phyloP scores from a whole-genome alignment of 176 grass and related monocot species.

The Neostapfia colusana region DNA sequence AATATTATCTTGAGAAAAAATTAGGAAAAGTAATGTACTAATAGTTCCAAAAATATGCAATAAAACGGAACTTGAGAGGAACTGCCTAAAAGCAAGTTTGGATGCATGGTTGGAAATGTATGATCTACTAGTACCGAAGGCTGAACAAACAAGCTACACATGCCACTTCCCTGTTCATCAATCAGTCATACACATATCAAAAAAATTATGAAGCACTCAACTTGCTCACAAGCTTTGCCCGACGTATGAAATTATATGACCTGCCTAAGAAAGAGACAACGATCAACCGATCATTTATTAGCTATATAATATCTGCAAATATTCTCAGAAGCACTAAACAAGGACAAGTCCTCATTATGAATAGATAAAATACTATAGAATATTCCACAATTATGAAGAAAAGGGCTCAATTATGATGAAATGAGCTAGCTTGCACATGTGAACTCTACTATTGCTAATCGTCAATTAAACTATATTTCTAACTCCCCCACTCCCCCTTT shows the following conservation, averaged over 20 bases:
- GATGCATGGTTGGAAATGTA: neutral
- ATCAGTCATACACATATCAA: neutral
- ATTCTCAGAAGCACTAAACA: neutral
- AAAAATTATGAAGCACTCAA: neutral
- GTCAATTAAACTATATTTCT: conserved; percentile 16
- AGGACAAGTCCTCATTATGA: conserved; percentile 24
- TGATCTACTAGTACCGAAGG: conserved; percentile 9
- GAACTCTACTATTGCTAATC: neutral
- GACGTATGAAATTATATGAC: neutral
- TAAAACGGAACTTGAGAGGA: neutral
- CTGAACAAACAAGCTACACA: conserved; percentile 28
- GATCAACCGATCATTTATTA: conserved; percentile 5
- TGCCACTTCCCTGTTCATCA: conserved; percentile 12
- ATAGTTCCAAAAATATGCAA: conserved; percentile 31
- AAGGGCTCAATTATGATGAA: conserved; percentile 33
- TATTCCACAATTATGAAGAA: conserved; percentile 41
- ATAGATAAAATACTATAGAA: conserved; percentile 18
- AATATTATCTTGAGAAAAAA: neutral
- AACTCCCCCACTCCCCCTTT: conserved; percentile 30
- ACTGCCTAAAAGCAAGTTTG: conserved; percentile 42
- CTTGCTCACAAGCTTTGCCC: conserved; percentile 1
- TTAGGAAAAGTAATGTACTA: neutral
- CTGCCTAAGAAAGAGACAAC: conserved; percentile 10
- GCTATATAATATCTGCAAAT: neutral
- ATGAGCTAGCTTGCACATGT: conserved; percentile 35